Evolutionary conservation across 1,284 basidiomycete species (phyloP).

Genomic region (Pholiota adiposa): DNA sequence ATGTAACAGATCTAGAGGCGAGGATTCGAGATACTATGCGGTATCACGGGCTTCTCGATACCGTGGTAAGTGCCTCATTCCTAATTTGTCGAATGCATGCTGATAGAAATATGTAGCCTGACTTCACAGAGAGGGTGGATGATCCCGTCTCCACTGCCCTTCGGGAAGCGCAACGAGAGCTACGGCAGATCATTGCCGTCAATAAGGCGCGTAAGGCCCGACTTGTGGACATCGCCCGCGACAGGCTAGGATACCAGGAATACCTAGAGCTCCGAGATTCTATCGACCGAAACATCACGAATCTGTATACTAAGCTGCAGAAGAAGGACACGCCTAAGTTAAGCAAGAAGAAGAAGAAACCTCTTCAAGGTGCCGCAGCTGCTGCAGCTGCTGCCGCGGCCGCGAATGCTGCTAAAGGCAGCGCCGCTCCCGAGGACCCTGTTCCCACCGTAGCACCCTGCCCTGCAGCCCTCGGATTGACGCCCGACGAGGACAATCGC

Average conservation of each 20-base stretch:
- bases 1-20: constrained; percentile 72
- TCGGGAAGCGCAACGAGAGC: constrained; percentile 84
- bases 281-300: constrained; percentile 80
- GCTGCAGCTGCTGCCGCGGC: constrained; percentile 31
- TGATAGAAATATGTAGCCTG: constrained; percentile 53
- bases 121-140: constrained; percentile 81
- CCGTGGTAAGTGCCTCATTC: constrained; percentile 46
- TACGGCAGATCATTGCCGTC: constrained; percentile 74
- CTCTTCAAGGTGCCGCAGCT: constrained; percentile 43
- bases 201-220: constrained; percentile 86
- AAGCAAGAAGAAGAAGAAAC: constrained; percentile 72
- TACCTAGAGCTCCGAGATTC: constrained; percentile 81
- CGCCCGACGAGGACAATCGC: constrained; percentile 65
- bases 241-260: constrained; percentile 89
- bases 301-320: constrained; percentile 73
- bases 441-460: constrained; percentile 47
- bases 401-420: constrained; percentile 32
- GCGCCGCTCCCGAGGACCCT: constrained; percentile 30
- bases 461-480: constrained; percentile 70
- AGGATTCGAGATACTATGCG: constrained; percentile 74
- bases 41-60: constrained; percentile 66
- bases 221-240: constrained; percentile 79
- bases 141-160: constrained; percentile 93
- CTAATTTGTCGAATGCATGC: not conserved
- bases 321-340: constrained; percentile 73